Percentiles rank a stretch among this genome's conserved stretches.
Conservation (phyloP, 306 rosid genomes). For the Senna siamea region DNA sequence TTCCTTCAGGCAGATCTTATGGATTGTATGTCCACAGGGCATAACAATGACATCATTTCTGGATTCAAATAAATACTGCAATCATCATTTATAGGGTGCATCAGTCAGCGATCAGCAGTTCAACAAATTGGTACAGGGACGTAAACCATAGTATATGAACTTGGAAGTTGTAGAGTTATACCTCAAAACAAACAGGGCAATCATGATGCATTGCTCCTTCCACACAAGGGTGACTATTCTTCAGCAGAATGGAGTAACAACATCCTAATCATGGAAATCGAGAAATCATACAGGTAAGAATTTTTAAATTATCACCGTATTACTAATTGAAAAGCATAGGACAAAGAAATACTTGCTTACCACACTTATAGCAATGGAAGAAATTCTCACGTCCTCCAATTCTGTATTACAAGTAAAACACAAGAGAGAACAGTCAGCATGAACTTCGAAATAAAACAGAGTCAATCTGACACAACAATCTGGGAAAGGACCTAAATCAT, state of each 20-base stretch:
- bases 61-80: slow-evolving; percentile 84
- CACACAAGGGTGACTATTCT: slow-evolving; percentile 80
- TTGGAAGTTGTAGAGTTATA: slow-evolving; percentile 31
- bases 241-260: slow-evolving; percentile 67
- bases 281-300: background rate
- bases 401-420: slow-evolving; percentile 46
- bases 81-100: slow-evolving; percentile 32
- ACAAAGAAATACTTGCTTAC: slow-evolving; percentile 44
- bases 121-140: background rate
- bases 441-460: background rate
- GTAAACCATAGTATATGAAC: background rate
- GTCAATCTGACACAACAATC: background rate
- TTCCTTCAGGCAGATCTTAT: slow-evolving; percentile 70
- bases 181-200: slow-evolving; percentile 96
- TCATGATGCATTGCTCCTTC: slow-evolving; percentile 98
- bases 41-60: slow-evolving; percentile 61
- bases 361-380: slow-evolving; percentile 88
- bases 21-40: slow-evolving; percentile 92
- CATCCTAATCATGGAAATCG: slow-evolving; percentile 59
- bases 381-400: slow-evolving; percentile 79
- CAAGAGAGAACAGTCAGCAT: slow-evolving; percentile 23
- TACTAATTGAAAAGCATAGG: background rate
- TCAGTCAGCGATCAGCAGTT: slow-evolving; percentile 22
- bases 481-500: background rate
- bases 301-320: background rate